Evolutionary conservation across 73 alveolate genomes (phyloP).

Genomic region (Symbiodinium pilosum): DNA sequence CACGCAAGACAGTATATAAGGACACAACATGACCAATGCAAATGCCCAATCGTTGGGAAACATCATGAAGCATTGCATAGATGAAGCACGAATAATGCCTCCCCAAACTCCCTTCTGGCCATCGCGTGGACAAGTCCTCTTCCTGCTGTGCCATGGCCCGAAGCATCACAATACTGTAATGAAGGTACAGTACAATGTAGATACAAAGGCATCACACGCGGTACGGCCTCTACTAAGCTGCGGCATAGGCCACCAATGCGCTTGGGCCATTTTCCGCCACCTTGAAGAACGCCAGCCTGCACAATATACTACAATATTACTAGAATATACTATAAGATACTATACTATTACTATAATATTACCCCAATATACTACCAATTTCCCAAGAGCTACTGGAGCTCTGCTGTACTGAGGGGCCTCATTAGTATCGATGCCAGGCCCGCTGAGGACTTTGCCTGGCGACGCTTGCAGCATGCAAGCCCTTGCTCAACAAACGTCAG

Average conservation of each 20-base stretch:
- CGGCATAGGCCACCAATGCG: slow-evolving; percentile 41
- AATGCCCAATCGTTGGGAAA: not conserved
- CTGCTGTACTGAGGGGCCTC: too few species aligned
- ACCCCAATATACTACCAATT: not conserved
- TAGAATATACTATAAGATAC: too few species aligned
- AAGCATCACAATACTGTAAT: too few species aligned
- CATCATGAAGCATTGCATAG: not conserved
- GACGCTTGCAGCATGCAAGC: not conserved
- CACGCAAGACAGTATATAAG: not conserved
- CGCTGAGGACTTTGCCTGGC: slow-evolving; percentile 71
- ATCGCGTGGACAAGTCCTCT: not conserved
- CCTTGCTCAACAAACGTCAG: not conserved
- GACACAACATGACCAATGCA: not conserved
- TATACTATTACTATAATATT: too few species aligned
- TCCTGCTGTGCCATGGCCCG: not conserved
- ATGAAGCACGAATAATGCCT: not conserved
- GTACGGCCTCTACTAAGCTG: slow-evolving; percentile 43
- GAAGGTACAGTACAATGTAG: too few species aligned
- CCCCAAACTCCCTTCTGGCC: not conserved
- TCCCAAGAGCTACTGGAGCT: too few species aligned
- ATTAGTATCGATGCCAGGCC: slow-evolving; percentile 76
- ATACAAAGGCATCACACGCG: too few species aligned
- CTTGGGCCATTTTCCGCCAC: slow-evolving; percentile 82
- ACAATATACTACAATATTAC: not conserved
- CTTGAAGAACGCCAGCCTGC: slow-evolving; percentile 81